These are phyloP conservation scores for Linum trigynum DNA, from an alignment of 345 rosid species.

Conservation along the genomic window DNA sequence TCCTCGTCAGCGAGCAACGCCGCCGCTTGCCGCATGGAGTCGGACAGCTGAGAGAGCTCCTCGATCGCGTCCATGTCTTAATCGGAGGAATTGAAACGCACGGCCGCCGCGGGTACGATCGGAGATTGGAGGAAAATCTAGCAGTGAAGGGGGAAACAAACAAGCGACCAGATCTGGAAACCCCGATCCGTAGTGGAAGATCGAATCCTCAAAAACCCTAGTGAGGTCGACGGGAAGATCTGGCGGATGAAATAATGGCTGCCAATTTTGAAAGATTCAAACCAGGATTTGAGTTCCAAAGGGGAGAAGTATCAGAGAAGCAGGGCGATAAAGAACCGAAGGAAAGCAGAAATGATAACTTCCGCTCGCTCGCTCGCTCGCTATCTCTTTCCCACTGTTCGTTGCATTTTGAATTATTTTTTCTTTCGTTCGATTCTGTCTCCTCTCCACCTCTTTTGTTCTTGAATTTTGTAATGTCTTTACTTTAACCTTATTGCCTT, in stretches of 20 bases:
- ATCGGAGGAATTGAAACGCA: not conserved
- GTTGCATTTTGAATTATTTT: not conserved
- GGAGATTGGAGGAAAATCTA: not conserved
- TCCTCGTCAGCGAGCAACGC: conserved; percentile 93
- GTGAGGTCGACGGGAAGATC: not conserved
- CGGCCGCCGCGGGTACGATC: not conserved
- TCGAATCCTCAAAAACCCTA: not conserved
- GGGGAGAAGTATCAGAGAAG: not conserved
- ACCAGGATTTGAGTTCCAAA: not conserved
- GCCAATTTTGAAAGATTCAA: not conserved
- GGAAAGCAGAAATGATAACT: not conserved
- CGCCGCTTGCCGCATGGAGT: conserved; percentile 78
- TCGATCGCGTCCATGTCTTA: conserved; percentile 86
- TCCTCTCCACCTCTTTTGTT: not conserved
- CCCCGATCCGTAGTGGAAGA: not conserved
- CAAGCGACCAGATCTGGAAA: not conserved
- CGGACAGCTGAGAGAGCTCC: conserved; percentile 78
- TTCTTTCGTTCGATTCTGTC: not conserved
- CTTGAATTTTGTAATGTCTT: not conserved
- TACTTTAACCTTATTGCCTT: not conserved
- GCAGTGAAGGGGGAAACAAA: not conserved
- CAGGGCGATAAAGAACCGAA: not conserved
- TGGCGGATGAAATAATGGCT: not conserved
- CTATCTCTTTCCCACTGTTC: not conserved
- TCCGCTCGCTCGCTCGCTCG: not conserved